Conservation (phyloP, 139 green algal genomes). For the Chlorella sp. region DNA sequence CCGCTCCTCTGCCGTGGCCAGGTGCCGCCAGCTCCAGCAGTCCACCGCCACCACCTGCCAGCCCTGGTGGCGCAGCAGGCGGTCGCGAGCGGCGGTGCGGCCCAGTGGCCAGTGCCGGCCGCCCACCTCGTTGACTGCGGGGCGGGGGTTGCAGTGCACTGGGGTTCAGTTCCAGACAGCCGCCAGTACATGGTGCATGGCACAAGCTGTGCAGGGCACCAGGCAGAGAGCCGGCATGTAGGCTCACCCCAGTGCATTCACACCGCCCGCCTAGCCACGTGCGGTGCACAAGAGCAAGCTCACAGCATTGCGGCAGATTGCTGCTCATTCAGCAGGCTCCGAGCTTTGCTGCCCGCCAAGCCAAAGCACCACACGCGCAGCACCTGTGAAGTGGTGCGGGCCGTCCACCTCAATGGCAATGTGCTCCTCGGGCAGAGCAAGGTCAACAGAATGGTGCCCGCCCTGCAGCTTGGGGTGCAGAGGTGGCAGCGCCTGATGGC, state of each 20-base stretch:
- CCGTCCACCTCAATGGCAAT: slow-evolving; percentile 62
- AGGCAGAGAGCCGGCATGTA: too few relatives aligned
- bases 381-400: slow-evolving; percentile 53
- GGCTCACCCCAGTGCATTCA: too few relatives aligned
- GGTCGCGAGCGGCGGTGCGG: background rate
- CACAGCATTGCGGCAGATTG: too few relatives aligned
- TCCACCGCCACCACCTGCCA: background rate
- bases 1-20: background rate
- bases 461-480: background rate
- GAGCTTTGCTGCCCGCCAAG: too few relatives aligned
- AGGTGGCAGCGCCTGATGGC: too few relatives aligned
- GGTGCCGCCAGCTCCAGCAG: background rate
- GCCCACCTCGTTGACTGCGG: background rate
- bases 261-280: too few relatives aligned
- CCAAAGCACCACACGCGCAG: background rate
- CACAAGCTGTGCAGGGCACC: too few relatives aligned
- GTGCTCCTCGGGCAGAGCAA: slow-evolving; percentile 38
- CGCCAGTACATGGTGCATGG: too few relatives aligned
- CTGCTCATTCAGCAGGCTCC: too few relatives aligned
- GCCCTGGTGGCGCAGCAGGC: background rate
- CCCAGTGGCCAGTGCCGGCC: background rate
- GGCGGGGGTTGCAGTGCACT: background rate
- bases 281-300: too few relatives aligned
- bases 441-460: slow-evolving; percentile 30
- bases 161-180: too few relatives aligned